Evolutionary conservation across 2,329 filamentous ascomycete species (phyloP).

Genomic region (Xenosphaeropsis pyriputrescens): DNA sequence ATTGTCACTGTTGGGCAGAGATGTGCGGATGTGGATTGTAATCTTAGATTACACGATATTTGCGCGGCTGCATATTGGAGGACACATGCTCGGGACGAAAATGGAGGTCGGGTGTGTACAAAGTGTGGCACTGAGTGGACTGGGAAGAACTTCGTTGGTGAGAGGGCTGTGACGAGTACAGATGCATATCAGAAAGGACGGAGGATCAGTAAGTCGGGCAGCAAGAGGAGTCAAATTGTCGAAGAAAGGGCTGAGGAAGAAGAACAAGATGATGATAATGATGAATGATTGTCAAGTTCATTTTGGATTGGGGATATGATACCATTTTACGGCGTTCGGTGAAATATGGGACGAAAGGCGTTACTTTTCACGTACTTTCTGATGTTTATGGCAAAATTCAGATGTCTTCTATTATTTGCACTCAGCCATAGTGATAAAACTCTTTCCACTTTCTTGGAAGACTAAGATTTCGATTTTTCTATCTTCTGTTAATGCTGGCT

Average conservation of each 20-base stretch:
- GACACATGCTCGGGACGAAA: constrained; percentile 24
- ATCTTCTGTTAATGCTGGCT: no score
- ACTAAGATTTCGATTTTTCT: no score
- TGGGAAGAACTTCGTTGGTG: constrained; percentile 17
- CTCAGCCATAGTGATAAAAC: no score
- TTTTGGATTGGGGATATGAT: no score
- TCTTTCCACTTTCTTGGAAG: no score
- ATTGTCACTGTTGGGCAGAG: constrained; percentile 76
- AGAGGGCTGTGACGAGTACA: constrained; percentile 16
- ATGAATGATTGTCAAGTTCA: not conserved
- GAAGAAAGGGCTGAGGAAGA: constrained; percentile 5
- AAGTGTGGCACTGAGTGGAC: constrained; percentile 37
- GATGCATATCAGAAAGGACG: constrained; percentile 17
- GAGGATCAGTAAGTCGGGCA: constrained; percentile 11
- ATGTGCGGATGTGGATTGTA: constrained; percentile 55
- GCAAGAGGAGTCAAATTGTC: constrained; percentile 1
- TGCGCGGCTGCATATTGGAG: constrained; percentile 65
- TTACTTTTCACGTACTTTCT: no score
- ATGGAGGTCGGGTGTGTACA: constrained; percentile 47
- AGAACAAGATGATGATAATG: constrained; percentile 7
- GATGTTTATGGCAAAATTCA: no score
- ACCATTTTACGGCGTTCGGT: no score
- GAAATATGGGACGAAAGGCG: no score
- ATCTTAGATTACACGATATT: constrained; percentile 58
- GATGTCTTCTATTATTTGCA: no score